Evolutionary conservation across 2,329 filamentous ascomycete species (phyloP).

Genomic region (Aspergillus awamori): DNA sequence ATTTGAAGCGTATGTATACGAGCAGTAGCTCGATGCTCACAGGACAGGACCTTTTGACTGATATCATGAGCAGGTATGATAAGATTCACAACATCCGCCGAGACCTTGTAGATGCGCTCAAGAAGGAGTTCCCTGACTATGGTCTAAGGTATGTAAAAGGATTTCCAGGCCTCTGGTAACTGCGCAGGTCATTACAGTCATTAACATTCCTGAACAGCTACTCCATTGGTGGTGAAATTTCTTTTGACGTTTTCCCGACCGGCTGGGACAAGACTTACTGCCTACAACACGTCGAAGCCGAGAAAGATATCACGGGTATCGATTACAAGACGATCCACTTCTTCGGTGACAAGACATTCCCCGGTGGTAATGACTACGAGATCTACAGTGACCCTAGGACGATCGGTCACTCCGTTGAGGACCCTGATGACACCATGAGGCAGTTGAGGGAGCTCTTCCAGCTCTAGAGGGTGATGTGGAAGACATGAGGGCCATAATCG

Average conservation of each 20-base stretch:
- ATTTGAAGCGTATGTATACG: conserved; percentile 62
- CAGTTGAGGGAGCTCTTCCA: conserved; percentile 81
- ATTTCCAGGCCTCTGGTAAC: background rate
- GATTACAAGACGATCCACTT: conserved; percentile 90
- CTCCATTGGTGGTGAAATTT: conserved; percentile 96
- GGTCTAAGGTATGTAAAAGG: conserved; percentile 73
- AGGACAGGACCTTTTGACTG: conserved; percentile 11
- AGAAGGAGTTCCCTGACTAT: conserved; percentile 78
- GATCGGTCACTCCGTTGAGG: conserved; percentile 79
- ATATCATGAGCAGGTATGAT: conserved; percentile 62
- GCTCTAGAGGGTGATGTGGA: conserved; percentile 47
- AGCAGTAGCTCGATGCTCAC: background rate
- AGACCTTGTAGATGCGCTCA: conserved; percentile 74
- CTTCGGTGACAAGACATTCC: conserved; percentile 93
- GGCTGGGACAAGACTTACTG: conserved; percentile 99
- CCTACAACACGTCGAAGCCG: conserved; percentile 80
- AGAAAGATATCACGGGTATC: conserved; percentile 65
- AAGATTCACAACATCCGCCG: conserved; percentile 73
- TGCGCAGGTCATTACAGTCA: background rate
- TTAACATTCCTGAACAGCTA: conserved; percentile 57
- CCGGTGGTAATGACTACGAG: conserved; percentile 94
- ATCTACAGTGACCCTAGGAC: conserved; percentile 83
- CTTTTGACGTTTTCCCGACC: conserved; percentile 93
- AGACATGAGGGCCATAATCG: background rate
- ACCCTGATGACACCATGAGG: conserved; percentile 78